These are phyloP conservation scores for Larix sibirica DNA, from an alignment of 83 land plant species.

Conservation along the genomic window DNA sequence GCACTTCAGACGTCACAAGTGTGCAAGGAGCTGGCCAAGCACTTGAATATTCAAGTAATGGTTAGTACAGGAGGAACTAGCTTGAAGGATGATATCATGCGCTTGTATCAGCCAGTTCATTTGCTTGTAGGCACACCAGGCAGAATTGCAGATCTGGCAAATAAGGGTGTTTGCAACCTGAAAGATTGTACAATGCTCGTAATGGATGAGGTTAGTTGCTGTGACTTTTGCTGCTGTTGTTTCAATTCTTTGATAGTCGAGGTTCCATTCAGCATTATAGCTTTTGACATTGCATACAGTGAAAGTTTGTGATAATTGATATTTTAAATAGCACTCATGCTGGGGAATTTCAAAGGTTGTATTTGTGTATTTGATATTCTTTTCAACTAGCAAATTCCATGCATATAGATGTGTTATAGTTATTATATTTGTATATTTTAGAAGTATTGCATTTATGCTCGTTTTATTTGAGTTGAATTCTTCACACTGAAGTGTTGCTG, in stretches of 20 bases:
- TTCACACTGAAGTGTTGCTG: not conserved
- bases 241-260: not conserved
- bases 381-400: not conserved
- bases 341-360: not conserved
- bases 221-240: not conserved
- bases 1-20: conserved; percentile 91
- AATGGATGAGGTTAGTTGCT: conserved; percentile 86
- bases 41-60: conserved; percentile 90
- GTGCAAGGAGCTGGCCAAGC: conserved; percentile 96
- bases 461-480: too few species aligned
- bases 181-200: conserved; percentile 87
- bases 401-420: not conserved
- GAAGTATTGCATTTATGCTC: too few species aligned
- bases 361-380: not conserved
- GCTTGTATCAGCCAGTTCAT: conserved; percentile 94
- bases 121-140: conserved; percentile 98
- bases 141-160: conserved; percentile 83
- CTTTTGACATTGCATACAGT: too few species aligned
- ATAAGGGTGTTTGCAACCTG: conserved; percentile 86
- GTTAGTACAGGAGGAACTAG: conserved; percentile 98
- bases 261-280: too few species aligned
- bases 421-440: not conserved
- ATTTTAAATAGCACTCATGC: not conserved
- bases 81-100: conserved; percentile 95
- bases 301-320: too few species aligned